Conservation (phyloP, 352 stramenopile species). For the Phytophthora podocarpi region DNA sequence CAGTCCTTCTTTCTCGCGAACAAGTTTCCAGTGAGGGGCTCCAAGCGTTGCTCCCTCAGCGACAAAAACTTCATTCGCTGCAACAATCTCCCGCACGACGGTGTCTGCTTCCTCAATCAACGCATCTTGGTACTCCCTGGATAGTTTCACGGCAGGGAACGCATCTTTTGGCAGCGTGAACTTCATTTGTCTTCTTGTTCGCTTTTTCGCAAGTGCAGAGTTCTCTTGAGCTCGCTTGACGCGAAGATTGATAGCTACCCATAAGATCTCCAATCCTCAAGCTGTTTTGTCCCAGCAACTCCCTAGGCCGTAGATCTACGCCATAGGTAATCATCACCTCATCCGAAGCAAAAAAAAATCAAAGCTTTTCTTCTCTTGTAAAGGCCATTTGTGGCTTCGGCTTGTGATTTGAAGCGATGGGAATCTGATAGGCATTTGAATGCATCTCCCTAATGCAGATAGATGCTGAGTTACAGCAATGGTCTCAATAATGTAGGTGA, state of each 20-base stretch:
- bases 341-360: slow-evolving; percentile 5
- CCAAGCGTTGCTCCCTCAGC: slow-evolving; percentile 28
- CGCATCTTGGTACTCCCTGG: slow-evolving; percentile 29
- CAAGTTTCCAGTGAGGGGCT: slow-evolving; percentile 39
- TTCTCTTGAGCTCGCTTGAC: no score
- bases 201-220: slow-evolving; percentile 1
- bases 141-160: slow-evolving; percentile 36
- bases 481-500: no score
- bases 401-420: slow-evolving; percentile 2
- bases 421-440: neutral
- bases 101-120: slow-evolving; percentile 45
- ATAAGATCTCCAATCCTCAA: slow-evolving; percentile 19
- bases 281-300: slow-evolving; percentile 21
- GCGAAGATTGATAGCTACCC: slow-evolving; percentile 4
- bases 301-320: neutral
- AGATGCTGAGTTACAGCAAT: no score
- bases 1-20: slow-evolving; percentile 43
- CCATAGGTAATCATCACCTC: slow-evolving; percentile 7
- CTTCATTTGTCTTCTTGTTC: slow-evolving; percentile 48
- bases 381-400: neutral
- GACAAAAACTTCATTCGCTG: slow-evolving; percentile 46
- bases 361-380: slow-evolving; percentile 4
- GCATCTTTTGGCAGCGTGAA: slow-evolving; percentile 45
- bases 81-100: slow-evolving; percentile 49
- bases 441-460: no score